phyloP scores from a whole-genome alignment of 208 protist genomes.

The Leishmania tarentolae region DNA sequence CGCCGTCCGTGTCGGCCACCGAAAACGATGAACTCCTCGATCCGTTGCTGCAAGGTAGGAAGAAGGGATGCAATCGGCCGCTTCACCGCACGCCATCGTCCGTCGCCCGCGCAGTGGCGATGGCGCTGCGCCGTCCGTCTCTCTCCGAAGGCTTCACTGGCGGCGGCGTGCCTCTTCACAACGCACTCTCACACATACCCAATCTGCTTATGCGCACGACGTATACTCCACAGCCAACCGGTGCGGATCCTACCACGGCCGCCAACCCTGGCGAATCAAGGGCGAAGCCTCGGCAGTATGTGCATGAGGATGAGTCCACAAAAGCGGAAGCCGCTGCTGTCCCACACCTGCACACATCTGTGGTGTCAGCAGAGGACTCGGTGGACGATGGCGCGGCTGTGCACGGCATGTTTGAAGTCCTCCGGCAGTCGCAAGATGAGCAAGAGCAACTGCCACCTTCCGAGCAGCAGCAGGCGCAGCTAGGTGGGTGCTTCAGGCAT shows the following conservation, averaged over 20 bases:
- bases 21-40: neutral
- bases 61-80: neutral
- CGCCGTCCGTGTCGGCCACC: neutral
- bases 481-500: neutral
- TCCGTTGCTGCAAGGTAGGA: neutral
- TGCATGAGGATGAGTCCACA: neutral
- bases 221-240: neutral
- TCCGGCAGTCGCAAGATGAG: neutral
- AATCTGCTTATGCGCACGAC: conserved; percentile 1
- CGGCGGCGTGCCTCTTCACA: conserved; percentile 8
- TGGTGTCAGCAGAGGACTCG: neutral
- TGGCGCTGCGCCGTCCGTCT: neutral
- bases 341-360: neutral
- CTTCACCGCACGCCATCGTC: conserved; percentile 9
- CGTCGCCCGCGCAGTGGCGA: conserved; percentile 6
- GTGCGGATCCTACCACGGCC: neutral
- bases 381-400: neutral
- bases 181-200: neutral
- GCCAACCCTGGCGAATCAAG: neutral
- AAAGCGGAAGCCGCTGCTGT: neutral
- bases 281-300: neutral
- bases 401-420: neutral
- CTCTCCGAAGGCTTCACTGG: neutral
- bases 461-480: neutral
- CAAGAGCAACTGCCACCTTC: neutral